Evolutionary conservation across 208 protist species (phyloP).

Genomic region (Entamoeba histolytica): DNA sequence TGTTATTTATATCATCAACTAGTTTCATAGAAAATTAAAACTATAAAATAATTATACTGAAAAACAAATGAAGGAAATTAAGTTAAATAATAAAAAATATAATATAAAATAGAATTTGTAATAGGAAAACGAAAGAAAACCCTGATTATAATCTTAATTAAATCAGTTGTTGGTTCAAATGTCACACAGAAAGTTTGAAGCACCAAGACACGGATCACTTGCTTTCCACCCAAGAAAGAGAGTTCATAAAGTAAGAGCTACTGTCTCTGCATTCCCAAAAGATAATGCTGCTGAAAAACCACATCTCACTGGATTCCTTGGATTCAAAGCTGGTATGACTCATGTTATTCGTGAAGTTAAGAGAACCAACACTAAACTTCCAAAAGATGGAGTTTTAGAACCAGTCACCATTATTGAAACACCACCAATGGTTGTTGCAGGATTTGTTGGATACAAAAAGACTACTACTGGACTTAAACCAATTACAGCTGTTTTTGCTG

Average conservation of each 20-base stretch:
- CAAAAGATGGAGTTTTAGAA: too few relatives aligned
- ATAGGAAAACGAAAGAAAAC: neutral
- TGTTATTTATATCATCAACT: neutral
- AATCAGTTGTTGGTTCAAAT: neutral
- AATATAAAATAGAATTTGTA: neutral
- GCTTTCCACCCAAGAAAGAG: constrained; percentile 26
- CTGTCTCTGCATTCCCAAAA: constrained; percentile 20
- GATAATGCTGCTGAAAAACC: neutral
- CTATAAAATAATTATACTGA: neutral
- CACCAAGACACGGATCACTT: constrained; percentile 19
- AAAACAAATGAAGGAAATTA: neutral
- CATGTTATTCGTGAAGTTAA: too few relatives aligned
- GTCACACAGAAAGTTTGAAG: constrained; percentile 8
- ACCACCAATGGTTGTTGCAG: constrained; percentile 86
- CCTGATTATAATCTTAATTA: neutral
- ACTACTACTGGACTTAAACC: constrained; percentile 76
- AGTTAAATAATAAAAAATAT: neutral
- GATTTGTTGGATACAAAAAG: constrained; percentile 87
- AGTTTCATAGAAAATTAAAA: neutral
- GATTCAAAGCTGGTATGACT: constrained; percentile 98
- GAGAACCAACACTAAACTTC: too few relatives aligned
- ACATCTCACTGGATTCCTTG: constrained; percentile 55
- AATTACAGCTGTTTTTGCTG: constrained; percentile 86
- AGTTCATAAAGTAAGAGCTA: neutral
- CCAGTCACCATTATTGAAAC: too few relatives aligned